phyloP scores from a whole-genome alignment of 129 eudicot genomes.

The Gnaphalium uliginosum region DNA sequence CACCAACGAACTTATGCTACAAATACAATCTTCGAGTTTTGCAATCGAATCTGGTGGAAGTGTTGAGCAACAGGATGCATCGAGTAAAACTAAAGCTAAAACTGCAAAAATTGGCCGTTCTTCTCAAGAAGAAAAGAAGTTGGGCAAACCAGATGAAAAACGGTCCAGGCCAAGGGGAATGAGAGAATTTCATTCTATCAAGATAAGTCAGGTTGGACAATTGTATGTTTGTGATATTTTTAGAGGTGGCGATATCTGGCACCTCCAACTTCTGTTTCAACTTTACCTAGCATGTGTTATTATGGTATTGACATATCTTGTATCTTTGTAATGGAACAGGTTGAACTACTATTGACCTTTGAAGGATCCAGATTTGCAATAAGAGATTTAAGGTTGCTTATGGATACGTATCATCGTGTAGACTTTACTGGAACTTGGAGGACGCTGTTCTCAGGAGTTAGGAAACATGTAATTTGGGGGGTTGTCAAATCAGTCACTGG shows the following conservation, averaged over 20 bases:
- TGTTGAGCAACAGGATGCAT: slow-evolving; percentile 65
- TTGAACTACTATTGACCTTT: slow-evolving; percentile 82
- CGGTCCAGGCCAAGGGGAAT: slow-evolving; percentile 74
- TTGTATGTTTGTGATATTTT: slow-evolving; percentile 12
- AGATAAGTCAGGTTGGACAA: slow-evolving; percentile 85
- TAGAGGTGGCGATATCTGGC: neutral
- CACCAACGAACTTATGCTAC: slow-evolving; percentile 78
- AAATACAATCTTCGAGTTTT: slow-evolving; percentile 53
- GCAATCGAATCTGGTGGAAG: slow-evolving; percentile 44
- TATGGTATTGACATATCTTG: neutral
- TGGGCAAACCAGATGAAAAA: slow-evolving; percentile 70
- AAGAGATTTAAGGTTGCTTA: slow-evolving; percentile 81
- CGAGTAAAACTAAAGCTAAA: slow-evolving; percentile 41
- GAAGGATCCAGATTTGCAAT: slow-evolving; percentile 97
- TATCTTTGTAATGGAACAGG: slow-evolving; percentile 47
- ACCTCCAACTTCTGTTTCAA: neutral
- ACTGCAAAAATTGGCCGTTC: slow-evolving; percentile 71
- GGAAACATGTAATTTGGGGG: slow-evolving; percentile 96
- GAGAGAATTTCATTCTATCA: slow-evolving; percentile 94
- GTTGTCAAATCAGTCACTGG: slow-evolving; percentile 97
- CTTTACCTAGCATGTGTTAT: neutral
- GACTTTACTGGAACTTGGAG: slow-evolving; percentile 97
- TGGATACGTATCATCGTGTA: slow-evolving; percentile 89
- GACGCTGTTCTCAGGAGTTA: slow-evolving; percentile 88
- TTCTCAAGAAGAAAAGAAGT: slow-evolving; percentile 87